Percentiles rank a stretch among this genome's conserved stretches.
Evolutionary conservation across 75 land plant species (phyloP).

Genomic region (Pseudotsuga menziesii): DNA sequence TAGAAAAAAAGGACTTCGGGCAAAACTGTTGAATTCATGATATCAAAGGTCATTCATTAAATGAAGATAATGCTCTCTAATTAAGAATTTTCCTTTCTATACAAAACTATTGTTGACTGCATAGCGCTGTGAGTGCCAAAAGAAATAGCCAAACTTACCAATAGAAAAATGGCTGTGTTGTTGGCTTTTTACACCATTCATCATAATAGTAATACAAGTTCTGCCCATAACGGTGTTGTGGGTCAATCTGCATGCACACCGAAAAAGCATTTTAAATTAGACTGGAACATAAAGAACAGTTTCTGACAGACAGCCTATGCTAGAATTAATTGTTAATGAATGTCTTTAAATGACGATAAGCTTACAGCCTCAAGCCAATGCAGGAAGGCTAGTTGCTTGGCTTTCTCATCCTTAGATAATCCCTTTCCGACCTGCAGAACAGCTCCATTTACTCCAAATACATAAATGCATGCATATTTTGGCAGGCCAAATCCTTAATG

Average conservation of each 20-base stretch:
- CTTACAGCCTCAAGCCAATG: conserved; percentile 99
- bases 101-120: not conserved
- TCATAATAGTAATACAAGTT: conserved; percentile 79
- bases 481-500: not conserved
- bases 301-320: not conserved
- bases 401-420: conserved; percentile 80
- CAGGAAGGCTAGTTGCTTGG: conserved; percentile 78
- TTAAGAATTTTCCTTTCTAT: not conserved
- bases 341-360: not conserved
- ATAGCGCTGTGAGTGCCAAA: not conserved
- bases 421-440: conserved; percentile 82
- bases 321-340: not conserved
- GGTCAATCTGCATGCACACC: conserved; percentile 63
- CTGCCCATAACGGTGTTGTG: conserved; percentile 92
- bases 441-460: not conserved
- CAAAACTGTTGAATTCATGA: not conserved
- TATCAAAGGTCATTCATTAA: not conserved
- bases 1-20: too few species aligned
- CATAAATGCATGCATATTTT: not conserved
- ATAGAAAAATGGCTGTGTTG: conserved; percentile 84
- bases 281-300: not conserved
- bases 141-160: conserved; percentile 41
- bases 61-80: not conserved
- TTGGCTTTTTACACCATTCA: conserved; percentile 53
- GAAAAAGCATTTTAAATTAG: not conserved